Evolutionary conservation across 306 rosid species (phyloP).

Genomic region (Citrullus mucosospermus): DNA sequence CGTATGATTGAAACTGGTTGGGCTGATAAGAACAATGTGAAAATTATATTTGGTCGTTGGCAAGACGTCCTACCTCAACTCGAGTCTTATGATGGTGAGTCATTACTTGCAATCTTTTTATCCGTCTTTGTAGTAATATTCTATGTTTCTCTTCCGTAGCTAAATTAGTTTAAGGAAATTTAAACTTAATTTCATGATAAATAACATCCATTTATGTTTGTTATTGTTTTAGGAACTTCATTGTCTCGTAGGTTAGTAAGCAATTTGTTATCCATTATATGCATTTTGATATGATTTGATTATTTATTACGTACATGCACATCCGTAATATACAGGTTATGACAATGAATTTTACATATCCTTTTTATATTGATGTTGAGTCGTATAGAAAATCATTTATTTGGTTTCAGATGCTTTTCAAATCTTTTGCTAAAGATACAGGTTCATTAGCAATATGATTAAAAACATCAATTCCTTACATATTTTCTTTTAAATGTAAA

Average conservation of each 20-base stretch:
- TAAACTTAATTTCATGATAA: background rate
- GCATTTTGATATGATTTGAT: background rate
- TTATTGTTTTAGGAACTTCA: background rate
- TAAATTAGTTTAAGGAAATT: background rate
- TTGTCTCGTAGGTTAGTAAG: background rate
- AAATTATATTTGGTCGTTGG: conserved; percentile 72
- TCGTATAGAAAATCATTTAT: background rate
- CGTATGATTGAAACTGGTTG: conserved; percentile 61
- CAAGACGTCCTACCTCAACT: conserved; percentile 72
- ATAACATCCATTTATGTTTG: background rate
- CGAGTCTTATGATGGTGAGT: conserved; percentile 64
- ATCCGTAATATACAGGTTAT: background rate
- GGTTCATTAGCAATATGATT: background rate
- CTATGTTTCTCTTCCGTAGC: background rate
- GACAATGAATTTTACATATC: background rate
- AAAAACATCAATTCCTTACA: background rate
- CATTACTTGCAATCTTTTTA: conserved; percentile 4
- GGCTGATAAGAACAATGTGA: conserved; percentile 59
- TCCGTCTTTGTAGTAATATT: background rate
- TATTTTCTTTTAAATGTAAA: background rate
- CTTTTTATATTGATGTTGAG: background rate
- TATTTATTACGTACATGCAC: background rate
- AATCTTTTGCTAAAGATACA: background rate
- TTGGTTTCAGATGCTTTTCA: background rate
- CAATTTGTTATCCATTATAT: background rate